Conservation (phyloP, 257 asterid species). For the Linaria vulgaris region DNA sequence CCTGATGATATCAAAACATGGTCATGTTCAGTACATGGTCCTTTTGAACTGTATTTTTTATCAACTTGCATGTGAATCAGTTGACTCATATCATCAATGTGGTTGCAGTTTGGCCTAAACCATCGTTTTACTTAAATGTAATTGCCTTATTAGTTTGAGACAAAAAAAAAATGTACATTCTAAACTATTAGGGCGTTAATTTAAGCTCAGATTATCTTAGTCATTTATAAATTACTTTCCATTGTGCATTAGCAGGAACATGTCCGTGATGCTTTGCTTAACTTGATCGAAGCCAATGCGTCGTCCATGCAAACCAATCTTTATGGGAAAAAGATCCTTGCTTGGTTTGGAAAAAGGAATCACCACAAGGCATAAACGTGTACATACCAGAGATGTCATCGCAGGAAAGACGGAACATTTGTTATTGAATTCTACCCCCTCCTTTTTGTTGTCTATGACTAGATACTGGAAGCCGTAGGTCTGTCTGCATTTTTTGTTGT, state of each 20-base stretch:
- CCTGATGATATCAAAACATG: too few relatives aligned
- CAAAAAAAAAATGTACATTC: too few relatives aligned
- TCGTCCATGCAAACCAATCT: conserved; percentile 56
- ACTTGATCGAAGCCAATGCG: conserved; percentile 34
- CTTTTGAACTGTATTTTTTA: too few relatives aligned
- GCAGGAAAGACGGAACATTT: conserved; percentile 3
- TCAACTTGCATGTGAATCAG: too few relatives aligned
- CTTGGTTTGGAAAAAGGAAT: conserved; percentile 42
- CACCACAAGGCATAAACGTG: conserved; percentile 23
- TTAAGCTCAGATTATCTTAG: neutral
- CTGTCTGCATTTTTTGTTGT: neutral
- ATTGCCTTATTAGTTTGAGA: neutral
- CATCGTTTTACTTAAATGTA: neutral
- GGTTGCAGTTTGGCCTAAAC: too few relatives aligned
- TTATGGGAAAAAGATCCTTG: conserved; percentile 66
- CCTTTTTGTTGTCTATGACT: neutral
- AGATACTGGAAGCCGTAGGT: neutral
- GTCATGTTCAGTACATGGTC: too few relatives aligned
- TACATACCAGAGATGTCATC: conserved; percentile 15
- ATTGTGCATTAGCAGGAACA: conserved; percentile 41
- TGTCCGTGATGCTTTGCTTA: conserved; percentile 25
- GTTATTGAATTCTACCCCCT: neutral
- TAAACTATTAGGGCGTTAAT: too few relatives aligned
- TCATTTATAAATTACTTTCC: neutral
- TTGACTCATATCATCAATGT: too few relatives aligned